phyloP scores from a whole-genome alignment of 1,284 basidiomycete genomes.

The Boletus hoseneyae region DNA sequence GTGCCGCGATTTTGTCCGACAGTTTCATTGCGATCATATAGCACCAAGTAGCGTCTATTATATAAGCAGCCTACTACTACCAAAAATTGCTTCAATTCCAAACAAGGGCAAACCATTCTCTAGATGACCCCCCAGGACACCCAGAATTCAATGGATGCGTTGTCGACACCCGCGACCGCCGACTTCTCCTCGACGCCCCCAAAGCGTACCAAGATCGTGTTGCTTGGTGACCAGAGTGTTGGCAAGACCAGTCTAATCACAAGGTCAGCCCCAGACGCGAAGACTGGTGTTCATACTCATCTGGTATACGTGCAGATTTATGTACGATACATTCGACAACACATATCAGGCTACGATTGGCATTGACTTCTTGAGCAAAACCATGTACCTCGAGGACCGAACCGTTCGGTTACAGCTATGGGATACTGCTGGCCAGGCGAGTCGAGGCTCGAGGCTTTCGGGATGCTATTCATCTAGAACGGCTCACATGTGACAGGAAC shows the following conservation, averaged over 20 bases:
- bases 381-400: slow-evolving; percentile 99
- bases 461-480: slow-evolving; percentile 6
- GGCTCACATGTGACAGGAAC: slow-evolving; percentile 60
- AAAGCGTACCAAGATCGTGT: slow-evolving; percentile 95
- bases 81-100: slow-evolving; percentile 3
- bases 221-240: slow-evolving; percentile 90
- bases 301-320: slow-evolving; percentile 59
- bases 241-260: slow-evolving; percentile 99
- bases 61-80: slow-evolving; percentile 2
- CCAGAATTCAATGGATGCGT: slow-evolving; percentile 39
- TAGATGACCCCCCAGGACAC: not conserved
- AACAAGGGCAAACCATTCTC: slow-evolving; percentile 28
- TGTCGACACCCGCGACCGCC: slow-evolving; percentile 65
- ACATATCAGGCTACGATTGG: slow-evolving; percentile 99
- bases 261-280: slow-evolving; percentile 49
- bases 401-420: slow-evolving; percentile 97
- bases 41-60: slow-evolving; percentile 2
- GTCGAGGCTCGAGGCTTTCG: slow-evolving; percentile 20
- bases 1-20: slow-evolving; percentile 55
- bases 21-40: slow-evolving; percentile 55
- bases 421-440: slow-evolving; percentile 96
- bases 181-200: slow-evolving; percentile 84
- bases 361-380: slow-evolving; percentile 99
- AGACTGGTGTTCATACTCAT: slow-evolving; percentile 1
- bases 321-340: slow-evolving; percentile 99